Conservation (phyloP, 768 basidiomycete genomes). For the Serendipita vermifera region DNA sequence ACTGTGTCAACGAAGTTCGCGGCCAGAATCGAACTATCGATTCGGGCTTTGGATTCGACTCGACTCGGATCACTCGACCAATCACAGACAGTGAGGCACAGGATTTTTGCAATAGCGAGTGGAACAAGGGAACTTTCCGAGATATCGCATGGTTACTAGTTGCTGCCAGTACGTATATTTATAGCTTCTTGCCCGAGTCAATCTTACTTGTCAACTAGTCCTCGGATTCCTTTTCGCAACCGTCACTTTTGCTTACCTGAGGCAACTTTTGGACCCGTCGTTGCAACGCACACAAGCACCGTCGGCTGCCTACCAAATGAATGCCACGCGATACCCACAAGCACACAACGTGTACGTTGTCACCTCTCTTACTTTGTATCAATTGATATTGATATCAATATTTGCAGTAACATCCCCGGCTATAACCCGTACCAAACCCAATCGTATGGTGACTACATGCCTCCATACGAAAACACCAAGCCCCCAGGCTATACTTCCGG, state of each 20-base stretch:
- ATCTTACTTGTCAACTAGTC: conserved; percentile 26
- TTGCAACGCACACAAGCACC: conserved; percentile 18
- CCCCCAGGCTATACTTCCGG: conserved; percentile 2
- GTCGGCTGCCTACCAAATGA: conserved; percentile 6
- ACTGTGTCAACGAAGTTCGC: conserved; percentile 36
- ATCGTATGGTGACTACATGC: background rate
- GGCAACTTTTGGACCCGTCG: conserved; percentile 59
- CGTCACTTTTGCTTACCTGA: conserved; percentile 57
- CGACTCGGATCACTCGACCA: conserved; percentile 21
- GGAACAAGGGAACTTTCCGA: conserved; percentile 52
- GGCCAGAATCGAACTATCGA: conserved; percentile 26
- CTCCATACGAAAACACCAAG: background rate
- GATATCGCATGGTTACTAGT: conserved; percentile 53
- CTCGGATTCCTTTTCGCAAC: conserved; percentile 48
- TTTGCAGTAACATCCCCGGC: conserved; percentile 1
- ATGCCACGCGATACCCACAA: background rate
- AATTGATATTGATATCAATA: no score
- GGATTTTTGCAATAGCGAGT: conserved; percentile 39
- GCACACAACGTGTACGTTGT: background rate
- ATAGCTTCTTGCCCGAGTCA: conserved; percentile 1
- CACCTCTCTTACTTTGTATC: no score
- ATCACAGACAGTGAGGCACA: conserved; percentile 12
- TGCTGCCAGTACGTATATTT: conserved; percentile 38
- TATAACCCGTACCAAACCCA: conserved; percentile 3
- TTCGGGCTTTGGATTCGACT: conserved; percentile 33